A percentile compares a stretch with the other conserved stretches of the same genome.
Conservation (phyloP, 306 rosid species). For the Castanea sativa region DNA sequence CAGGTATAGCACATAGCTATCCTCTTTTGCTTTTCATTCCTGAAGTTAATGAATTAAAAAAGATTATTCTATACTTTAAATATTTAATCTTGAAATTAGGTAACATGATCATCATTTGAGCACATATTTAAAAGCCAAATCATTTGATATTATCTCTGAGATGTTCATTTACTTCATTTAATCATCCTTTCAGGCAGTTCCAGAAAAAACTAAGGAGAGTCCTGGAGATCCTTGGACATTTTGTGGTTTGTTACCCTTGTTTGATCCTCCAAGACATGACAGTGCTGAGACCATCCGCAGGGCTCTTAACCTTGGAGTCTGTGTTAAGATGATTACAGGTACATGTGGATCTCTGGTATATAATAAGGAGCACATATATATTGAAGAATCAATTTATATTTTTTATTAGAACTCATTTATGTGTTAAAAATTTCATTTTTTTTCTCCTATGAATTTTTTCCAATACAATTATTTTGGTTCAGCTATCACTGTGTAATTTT, state of each 20-base stretch:
- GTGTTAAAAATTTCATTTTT: not conserved
- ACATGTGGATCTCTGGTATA: slow-evolving; percentile 16
- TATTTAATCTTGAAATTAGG: slow-evolving; percentile 9
- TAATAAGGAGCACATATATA: not conserved
- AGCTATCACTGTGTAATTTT: not conserved
- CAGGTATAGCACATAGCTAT: slow-evolving; percentile 49
- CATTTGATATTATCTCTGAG: slow-evolving; percentile 9
- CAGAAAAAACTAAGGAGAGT: slow-evolving; percentile 68
- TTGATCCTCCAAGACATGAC: slow-evolving; percentile 91
- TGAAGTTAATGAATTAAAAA: slow-evolving; percentile 3
- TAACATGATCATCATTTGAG: slow-evolving; percentile 5
- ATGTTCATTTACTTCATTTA: not conserved
- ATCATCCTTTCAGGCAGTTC: slow-evolving; percentile 54
- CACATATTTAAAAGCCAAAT: slow-evolving; percentile 5
- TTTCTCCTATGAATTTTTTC: slow-evolving; percentile 2
- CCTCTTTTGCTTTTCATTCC: slow-evolving; percentile 14
- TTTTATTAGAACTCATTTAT: not conserved
- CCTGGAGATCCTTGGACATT: slow-evolving; percentile 85
- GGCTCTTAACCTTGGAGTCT: slow-evolving; percentile 85
- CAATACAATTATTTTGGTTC: not conserved
- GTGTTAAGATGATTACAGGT: slow-evolving; percentile 96
- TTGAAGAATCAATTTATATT: not conserved
- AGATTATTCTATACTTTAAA: not conserved
- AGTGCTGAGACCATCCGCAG: slow-evolving; percentile 89
- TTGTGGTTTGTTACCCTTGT: slow-evolving; percentile 82